These are phyloP conservation scores for Ogataea allantospora DNA, from an alignment of 805 yeast species.

Conservation along the genomic window DNA sequence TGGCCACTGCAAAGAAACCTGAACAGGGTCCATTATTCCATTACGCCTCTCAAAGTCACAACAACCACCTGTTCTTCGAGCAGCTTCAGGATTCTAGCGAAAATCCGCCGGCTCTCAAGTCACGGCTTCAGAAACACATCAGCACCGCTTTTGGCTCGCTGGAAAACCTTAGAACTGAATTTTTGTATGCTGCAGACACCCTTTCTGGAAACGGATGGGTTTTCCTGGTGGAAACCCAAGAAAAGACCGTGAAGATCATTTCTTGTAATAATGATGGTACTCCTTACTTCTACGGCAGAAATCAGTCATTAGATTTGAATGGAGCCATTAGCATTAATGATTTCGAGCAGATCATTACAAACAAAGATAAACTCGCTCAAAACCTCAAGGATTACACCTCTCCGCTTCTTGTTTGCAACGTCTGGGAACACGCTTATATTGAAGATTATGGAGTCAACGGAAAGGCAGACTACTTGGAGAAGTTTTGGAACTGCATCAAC, in stretches of 20 bases:
- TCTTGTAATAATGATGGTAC: slow-evolving; percentile 73
- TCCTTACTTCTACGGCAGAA: slow-evolving; percentile 66
- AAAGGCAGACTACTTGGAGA: slow-evolving; percentile 68
- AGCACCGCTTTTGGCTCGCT: slow-evolving; percentile 40
- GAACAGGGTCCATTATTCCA: slow-evolving; percentile 73
- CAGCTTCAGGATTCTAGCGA: slow-evolving; percentile 41
- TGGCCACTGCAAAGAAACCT: slow-evolving; percentile 64
- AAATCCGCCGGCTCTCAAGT: slow-evolving; percentile 23
- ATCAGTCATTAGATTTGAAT: slow-evolving; percentile 74
- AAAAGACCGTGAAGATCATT: slow-evolving; percentile 54
- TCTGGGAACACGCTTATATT: slow-evolving; percentile 89
- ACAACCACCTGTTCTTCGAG: slow-evolving; percentile 85
- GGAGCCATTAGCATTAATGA: slow-evolving; percentile 62
- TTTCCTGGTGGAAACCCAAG: slow-evolving; percentile 63
- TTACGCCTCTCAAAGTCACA: slow-evolving; percentile 86
- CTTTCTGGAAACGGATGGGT: slow-evolving; percentile 74
- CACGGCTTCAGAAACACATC: slow-evolving; percentile 33
- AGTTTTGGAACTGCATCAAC: slow-evolving; percentile 74
- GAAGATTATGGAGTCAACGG: slow-evolving; percentile 82
- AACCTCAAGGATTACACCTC: slow-evolving; percentile 59
- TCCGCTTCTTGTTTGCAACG: slow-evolving; percentile 73
- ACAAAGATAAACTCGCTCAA: slow-evolving; percentile 22
- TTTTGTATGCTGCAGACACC: slow-evolving; percentile 50
- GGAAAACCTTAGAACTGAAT: slow-evolving; percentile 49
- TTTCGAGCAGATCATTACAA: slow-evolving; percentile 44